Evolutionary conservation across 371 early-diverging fungal species (phyloP).

Genomic region (Mucor sp.): DNA sequence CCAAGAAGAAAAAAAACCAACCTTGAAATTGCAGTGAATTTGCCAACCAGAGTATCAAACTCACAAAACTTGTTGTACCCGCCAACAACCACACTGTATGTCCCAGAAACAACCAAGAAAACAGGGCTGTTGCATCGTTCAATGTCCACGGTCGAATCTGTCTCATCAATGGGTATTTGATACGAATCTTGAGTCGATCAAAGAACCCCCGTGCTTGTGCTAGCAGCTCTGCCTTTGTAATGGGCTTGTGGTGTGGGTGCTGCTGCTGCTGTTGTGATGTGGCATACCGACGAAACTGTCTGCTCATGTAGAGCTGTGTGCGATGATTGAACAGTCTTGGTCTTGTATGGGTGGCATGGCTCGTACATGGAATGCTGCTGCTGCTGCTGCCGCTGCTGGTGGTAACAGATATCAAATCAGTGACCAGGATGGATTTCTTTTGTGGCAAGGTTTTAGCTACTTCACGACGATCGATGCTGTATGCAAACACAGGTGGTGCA

Average conservation of each 20-base stretch:
- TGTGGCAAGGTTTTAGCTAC: background rate
- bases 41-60: constrained; percentile 75
- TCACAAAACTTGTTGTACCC: constrained; percentile 92
- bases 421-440: background rate
- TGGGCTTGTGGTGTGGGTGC: too few species aligned
- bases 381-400: too few species aligned
- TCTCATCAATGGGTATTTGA: constrained; percentile 62
- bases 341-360: background rate
- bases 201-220: constrained; percentile 48
- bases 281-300: background rate
- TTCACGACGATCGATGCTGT: constrained; percentile 2
- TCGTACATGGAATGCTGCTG: background rate
- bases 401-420: too few species aligned
- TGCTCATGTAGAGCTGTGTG: background rate
- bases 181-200: constrained; percentile 56
- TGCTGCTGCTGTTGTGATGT: background rate
- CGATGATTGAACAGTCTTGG: background rate
- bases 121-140: constrained; percentile 88
- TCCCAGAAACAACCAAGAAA: constrained; percentile 89
- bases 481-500: constrained; percentile 1
- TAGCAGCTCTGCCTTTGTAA: constrained; percentile 38
- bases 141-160: constrained; percentile 78
- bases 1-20: constrained; percentile 31
- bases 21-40: constrained; percentile 90
- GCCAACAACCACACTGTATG: constrained; percentile 81